A percentile compares a stretch with the other conserved stretches of the same genome.
Conservation (phyloP, 2,329 filamentous ascomycete genomes). For the Paracorniculantispora psalliotae region DNA sequence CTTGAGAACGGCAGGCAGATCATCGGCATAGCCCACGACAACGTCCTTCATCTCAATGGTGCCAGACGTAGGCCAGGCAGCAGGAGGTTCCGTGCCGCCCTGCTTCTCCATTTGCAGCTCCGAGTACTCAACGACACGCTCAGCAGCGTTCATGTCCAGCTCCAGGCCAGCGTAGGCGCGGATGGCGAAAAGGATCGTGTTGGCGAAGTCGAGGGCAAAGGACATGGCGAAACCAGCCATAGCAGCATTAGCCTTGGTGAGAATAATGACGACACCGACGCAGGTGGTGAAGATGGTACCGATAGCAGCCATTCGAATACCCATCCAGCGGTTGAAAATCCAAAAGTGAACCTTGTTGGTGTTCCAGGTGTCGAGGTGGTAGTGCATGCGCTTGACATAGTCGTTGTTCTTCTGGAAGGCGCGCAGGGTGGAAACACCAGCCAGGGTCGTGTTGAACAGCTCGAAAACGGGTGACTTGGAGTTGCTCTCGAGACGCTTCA, state of each 20-base stretch:
- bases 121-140: conserved; percentile 71
- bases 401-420: conserved; percentile 64
- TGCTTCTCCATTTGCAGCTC: conserved; percentile 63
- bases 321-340: conserved; percentile 74
- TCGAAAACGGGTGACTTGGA: conserved; percentile 77
- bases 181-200: conserved; percentile 59
- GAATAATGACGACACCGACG: conserved; percentile 60
- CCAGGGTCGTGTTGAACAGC: conserved; percentile 68
- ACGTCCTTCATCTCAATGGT: conserved; percentile 68
- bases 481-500: conserved; percentile 72
- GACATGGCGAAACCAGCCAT: conserved; percentile 71
- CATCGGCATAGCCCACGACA: conserved; percentile 65
- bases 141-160: conserved; percentile 73
- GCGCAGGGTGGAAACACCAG: conserved; percentile 69
- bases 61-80: conserved; percentile 71
- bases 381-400: conserved; percentile 67
- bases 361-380: conserved; percentile 62
- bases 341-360: conserved; percentile 63
- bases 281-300: conserved; percentile 64
- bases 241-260: conserved; percentile 57
- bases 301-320: conserved; percentile 64
- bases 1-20: conserved; percentile 66
- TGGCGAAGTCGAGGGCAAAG: conserved; percentile 67
- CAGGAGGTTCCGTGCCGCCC: conserved; percentile 56
- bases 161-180: conserved; percentile 66